A percentile compares a stretch with the other conserved stretches of the same genome.
Evolutionary conservation across 78 protist species (phyloP).

Genomic region (Speleostelium caveatum): DNA sequence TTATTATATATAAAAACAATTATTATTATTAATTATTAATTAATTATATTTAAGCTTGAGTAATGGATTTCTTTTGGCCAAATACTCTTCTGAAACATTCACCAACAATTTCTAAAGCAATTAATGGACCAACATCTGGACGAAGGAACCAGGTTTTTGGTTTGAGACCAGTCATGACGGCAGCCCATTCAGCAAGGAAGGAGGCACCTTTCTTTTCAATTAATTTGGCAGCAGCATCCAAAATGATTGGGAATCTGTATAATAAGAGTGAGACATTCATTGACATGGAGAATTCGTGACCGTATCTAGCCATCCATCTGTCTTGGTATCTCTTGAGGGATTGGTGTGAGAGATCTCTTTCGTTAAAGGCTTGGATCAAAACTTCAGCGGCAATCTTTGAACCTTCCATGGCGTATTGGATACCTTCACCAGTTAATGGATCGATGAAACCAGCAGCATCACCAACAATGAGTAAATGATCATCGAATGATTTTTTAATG

Average conservation of each 20-base stretch:
- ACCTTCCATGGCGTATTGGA: conserved; percentile 85
- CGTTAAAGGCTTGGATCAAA: conserved; percentile 59
- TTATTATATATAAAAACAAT: too few relatives aligned
- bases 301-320: conserved; percentile 75
- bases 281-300: conserved; percentile 82
- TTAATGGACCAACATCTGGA: conserved; percentile 76
- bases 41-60: neutral
- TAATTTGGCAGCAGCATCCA: conserved; percentile 80
- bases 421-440: conserved; percentile 84
- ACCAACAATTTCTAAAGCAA: conserved; percentile 44
- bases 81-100: conserved; percentile 47
- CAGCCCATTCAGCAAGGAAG: conserved; percentile 84
- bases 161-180: conserved; percentile 79
- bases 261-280: conserved; percentile 72
- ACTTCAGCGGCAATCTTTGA: conserved; percentile 56
- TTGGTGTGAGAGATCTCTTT: conserved; percentile 61
- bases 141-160: conserved; percentile 78
- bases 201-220: conserved; percentile 71
- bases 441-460: conserved; percentile 88
- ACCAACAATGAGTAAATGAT: conserved; percentile 77
- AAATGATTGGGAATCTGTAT: conserved; percentile 83
- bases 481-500: conserved; percentile 60
- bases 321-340: conserved; percentile 77
- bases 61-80: conserved; percentile 9
- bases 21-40: too few relatives aligned